Evolutionary conservation across 345 rosid species (phyloP).

Genomic region (Sonneratia alba): DNA sequence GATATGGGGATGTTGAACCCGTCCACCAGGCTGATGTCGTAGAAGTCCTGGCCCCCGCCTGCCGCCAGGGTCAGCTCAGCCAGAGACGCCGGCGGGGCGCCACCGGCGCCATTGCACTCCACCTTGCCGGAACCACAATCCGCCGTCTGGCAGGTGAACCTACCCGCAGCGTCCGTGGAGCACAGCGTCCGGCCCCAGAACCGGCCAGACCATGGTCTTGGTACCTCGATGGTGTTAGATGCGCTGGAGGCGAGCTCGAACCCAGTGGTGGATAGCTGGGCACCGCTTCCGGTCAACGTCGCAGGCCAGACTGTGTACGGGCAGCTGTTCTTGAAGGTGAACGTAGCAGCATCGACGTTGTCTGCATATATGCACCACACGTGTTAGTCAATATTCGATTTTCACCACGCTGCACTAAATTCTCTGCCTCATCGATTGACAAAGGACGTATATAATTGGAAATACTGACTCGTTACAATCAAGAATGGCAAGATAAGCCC

Average conservation of each 20-base stretch:
- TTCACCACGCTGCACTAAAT: too few relatives aligned
- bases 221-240: conserved; percentile 8
- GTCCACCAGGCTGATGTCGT: conserved; percentile 37
- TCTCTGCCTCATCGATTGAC: too few relatives aligned
- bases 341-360: conserved; percentile 9
- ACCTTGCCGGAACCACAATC: conserved; percentile 44
- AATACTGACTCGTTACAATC: too few relatives aligned
- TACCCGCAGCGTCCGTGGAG: conserved; percentile 15
- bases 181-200: conserved; percentile 48
- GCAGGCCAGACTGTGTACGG: conserved; percentile 44
- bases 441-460: too few relatives aligned
- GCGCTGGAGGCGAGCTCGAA: conserved; percentile 33
- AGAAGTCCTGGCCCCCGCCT: conserved; percentile 22
- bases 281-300: conserved; percentile 9
- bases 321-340: conserved; percentile 41
- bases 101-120: conserved; percentile 25
- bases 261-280: conserved; percentile 31
- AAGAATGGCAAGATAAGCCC: too few relatives aligned
- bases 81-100: conserved; percentile 28
- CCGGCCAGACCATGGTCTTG: conserved; percentile 33
- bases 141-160: conserved; percentile 31
- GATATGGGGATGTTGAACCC: conserved; percentile 35
- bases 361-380: background rate
- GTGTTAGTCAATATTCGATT: too few relatives aligned
- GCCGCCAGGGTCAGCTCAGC: conserved; percentile 27